Evolutionary conservation across 306 rosid species (phyloP).

Genomic region (Quercus variabilis): DNA sequence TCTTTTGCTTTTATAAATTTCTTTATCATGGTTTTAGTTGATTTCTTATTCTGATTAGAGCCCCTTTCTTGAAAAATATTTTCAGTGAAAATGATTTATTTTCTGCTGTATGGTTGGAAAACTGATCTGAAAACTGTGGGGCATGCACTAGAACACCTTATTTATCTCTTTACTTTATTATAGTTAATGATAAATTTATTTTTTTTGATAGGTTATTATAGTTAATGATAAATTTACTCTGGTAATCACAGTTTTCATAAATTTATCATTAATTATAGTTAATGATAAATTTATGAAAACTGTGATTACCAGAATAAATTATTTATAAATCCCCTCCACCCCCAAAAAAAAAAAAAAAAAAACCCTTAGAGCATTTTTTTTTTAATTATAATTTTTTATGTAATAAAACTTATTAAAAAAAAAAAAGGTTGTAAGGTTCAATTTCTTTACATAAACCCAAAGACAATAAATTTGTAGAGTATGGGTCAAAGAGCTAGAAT

Average conservation of each 20-base stretch:
- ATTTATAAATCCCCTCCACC: not conserved
- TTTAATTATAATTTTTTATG: too few relatives aligned
- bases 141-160: not conserved
- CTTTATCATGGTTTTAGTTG: not conserved
- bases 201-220: too few relatives aligned
- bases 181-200: not conserved
- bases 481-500: too few relatives aligned
- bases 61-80: not conserved
- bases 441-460: too few relatives aligned
- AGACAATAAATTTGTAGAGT: too few relatives aligned
- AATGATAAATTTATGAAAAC: not conserved
- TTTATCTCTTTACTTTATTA: not conserved
- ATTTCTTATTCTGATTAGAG: not conserved
- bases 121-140: not conserved
- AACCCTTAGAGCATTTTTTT: too few relatives aligned
- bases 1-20: conserved; percentile 10
- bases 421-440: too few relatives aligned
- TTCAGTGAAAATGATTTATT: not conserved
- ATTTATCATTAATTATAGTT: too few relatives aligned
- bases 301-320: not conserved
- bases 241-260: too few relatives aligned
- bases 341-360: too few relatives aligned
- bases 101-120: not conserved
- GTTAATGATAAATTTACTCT: too few relatives aligned
- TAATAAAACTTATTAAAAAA: too few relatives aligned